Base-by-base conservation (phyloP, 2,329 filamentous ascomycete genomes). In the Clonostachys chloroleuca region DNA sequence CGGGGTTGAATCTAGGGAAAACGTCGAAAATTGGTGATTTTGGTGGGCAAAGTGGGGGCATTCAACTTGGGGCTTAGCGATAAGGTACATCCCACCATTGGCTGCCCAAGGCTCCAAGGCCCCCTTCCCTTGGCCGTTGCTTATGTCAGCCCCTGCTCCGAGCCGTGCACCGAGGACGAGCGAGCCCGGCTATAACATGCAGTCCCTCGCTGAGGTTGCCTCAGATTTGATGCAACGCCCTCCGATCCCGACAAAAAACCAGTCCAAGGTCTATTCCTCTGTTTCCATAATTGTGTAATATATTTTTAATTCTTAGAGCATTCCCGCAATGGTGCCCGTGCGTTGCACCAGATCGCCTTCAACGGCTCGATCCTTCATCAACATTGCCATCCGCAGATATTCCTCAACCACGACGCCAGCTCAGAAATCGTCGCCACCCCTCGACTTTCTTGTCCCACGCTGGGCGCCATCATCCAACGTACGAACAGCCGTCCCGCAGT, bases 401-500 rank as follows among this genome's bases (percentile, higher is more conserved):
- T 51, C 57, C 16, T 44, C 50, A 48, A 44, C 53, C 40, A 50
- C 59, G n/a, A 54, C 58, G 14, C 51, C 55, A 6, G 18, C 58
- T 47, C 48, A 57, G 37, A 54, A 45, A 41, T 56, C 58, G 5
- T 49, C 55, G 37, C 49, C 54, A 40, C 59, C 62, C 42, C 63
- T 70, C 30, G 66, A 70, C 17, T 67, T 73, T 53, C 64, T 76
- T 17, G 51, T 70, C 34, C 73, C 71, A 16, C 56, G 57, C 52
- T 55, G 51, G 50, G 50, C 52, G 43, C 33, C 52, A 33, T 30
- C 17, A 18, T 10, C 34, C 7, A 37, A n/a, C 43, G n/a, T 14
- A 42, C 36, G 39, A 12, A 37, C 43, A 14, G 4, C 24, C 24
- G 24, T 30, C 10, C 24, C 24, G 9, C 24, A 30, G 24, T 30